These are phyloP conservation scores for Talaromyces sp. DNA, from an alignment of 2,329 filamentous ascomycete genomes.

Conservation along the genomic window DNA sequence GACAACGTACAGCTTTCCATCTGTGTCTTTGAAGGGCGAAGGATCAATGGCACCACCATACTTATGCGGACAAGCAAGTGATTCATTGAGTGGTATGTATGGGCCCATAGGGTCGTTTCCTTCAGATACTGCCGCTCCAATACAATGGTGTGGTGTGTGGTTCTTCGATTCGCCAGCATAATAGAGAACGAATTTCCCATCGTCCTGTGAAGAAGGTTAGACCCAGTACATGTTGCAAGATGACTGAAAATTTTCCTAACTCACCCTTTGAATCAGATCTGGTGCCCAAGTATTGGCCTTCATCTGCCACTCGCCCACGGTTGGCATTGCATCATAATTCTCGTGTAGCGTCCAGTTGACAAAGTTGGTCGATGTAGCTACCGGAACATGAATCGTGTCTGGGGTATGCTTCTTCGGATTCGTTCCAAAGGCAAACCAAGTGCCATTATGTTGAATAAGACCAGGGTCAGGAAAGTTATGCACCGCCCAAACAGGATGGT, in stretches of 20 bases:
- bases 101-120: conserved; percentile 40
- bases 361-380: conserved; percentile 54
- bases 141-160: conserved; percentile 53
- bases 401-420: conserved; percentile 23
- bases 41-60: conserved; percentile 65
- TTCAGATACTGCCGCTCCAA: conserved; percentile 56
- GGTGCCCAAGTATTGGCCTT: conserved; percentile 62
- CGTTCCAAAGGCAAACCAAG: conserved; percentile 39
- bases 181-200: conserved; percentile 60
- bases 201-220: conserved; percentile 23
- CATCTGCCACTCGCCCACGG: conserved; percentile 55
- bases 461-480: conserved; percentile 36
- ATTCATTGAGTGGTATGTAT: conserved; percentile 49
- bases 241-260: conserved; percentile 7
- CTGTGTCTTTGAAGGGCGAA: conserved; percentile 58
- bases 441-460: conserved; percentile 33
- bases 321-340: conserved; percentile 56
- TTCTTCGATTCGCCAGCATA: conserved; percentile 54
- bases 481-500: conserved; percentile 24
- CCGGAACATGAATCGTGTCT: conserved; percentile 50
- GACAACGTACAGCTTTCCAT: conserved; percentile 58
- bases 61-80: conserved; percentile 55
- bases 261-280: conserved; percentile 55
- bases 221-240: neutral
- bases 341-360: conserved; percentile 48